Conservation (phyloP, 106 monocot species). For the Triglochin maritima region DNA sequence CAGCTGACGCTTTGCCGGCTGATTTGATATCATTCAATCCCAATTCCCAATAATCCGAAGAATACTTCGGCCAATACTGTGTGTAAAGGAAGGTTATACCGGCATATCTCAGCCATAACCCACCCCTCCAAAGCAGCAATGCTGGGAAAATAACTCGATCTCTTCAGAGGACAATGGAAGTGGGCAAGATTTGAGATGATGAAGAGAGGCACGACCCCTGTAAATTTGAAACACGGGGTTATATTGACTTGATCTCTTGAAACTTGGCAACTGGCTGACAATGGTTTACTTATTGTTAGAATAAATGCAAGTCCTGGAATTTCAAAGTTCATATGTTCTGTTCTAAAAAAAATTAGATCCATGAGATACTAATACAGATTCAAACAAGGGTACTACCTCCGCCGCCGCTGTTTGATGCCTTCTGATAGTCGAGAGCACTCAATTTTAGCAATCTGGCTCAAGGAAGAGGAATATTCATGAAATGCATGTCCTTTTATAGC, state of each 20-base stretch:
- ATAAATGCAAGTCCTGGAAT: too few species aligned
- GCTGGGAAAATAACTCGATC: slow-evolving; percentile 31
- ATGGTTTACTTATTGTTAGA: too few species aligned
- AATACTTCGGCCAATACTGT: too few species aligned
- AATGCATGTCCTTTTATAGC: slow-evolving; percentile 57
- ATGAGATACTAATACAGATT: background rate
- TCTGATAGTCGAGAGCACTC: slow-evolving; percentile 47
- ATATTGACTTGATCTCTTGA: background rate
- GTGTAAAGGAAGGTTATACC: background rate
- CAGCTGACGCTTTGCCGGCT: too few species aligned
- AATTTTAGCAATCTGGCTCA: slow-evolving; percentile 55
- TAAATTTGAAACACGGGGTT: background rate
- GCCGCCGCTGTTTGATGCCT: slow-evolving; percentile 2
- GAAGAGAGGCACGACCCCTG: slow-evolving; percentile 39
- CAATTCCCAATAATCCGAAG: too few species aligned
- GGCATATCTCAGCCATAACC: background rate
- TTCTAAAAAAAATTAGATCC: background rate
- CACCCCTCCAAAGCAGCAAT: slow-evolving; percentile 27
- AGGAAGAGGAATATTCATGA: slow-evolving; percentile 65
- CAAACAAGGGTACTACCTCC: slow-evolving; percentile 30
- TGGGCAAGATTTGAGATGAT: slow-evolving; percentile 43
- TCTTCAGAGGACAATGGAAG: slow-evolving; percentile 33
- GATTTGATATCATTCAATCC: too few species aligned
- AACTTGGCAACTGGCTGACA: background rate
- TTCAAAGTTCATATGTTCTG: background rate